Percentiles rank a stretch among this genome's conserved stretches.
Conservation (phyloP, 2,329 filamentous ascomycete genomes). For the Gyromitra esculenta region DNA sequence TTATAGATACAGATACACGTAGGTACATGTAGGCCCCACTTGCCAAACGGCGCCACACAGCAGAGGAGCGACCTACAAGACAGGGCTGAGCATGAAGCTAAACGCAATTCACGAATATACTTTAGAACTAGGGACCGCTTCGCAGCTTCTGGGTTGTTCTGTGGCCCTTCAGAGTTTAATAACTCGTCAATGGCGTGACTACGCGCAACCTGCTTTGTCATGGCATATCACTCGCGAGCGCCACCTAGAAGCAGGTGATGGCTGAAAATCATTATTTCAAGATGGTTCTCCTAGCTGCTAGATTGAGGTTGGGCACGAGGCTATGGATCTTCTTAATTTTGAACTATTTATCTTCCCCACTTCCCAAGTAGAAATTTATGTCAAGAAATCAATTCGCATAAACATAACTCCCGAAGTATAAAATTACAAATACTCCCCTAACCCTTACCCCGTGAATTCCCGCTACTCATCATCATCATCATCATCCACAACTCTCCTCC, state of each 20-base stretch:
- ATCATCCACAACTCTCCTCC: conserved; percentile 64
- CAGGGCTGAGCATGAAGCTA: too few species aligned
- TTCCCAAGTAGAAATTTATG: not conserved
- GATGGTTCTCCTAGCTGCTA: not conserved
- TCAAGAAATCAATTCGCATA: conserved; percentile 2
- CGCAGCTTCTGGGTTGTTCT: not conserved
- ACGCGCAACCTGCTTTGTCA: not conserved
- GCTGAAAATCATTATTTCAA: not conserved
- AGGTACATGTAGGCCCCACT: not conserved
- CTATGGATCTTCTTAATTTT: not conserved
- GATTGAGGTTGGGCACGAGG: too few species aligned
- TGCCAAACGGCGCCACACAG: too few species aligned
- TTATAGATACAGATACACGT: too few species aligned
- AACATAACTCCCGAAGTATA: conserved; percentile 37
- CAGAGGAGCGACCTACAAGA: too few species aligned
- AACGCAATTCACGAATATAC: too few species aligned
- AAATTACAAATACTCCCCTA: conserved; percentile 12
- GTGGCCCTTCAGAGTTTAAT: not conserved
- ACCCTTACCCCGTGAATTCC: not conserved
- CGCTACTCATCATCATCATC: conserved; percentile 60
- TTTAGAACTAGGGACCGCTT: too few species aligned
- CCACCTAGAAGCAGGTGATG: not conserved
- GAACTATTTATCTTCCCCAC: not conserved
- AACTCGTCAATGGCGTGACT: not conserved
- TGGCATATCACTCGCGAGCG: conserved; percentile 4